Base-by-base conservation (phyloP, 2,329 filamentous ascomycete genomes). In the Colletotrichum liaoningense region DNA sequence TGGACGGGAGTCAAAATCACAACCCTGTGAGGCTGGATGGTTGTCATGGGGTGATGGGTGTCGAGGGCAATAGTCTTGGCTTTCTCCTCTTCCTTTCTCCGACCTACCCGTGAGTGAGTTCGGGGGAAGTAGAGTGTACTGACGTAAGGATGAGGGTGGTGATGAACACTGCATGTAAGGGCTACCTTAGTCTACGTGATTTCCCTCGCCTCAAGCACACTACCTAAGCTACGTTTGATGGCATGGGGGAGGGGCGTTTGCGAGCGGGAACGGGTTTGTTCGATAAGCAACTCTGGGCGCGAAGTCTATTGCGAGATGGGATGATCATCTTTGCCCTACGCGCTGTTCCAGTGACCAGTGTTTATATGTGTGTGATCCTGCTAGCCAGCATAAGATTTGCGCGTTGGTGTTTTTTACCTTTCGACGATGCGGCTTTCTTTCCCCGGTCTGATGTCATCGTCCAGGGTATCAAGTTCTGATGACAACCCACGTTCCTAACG, bases 271-370 rank as follows among this genome's bases (percentile, higher is more conserved):
- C 35, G 33, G 24, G 35, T 42, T 42, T 42, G n/a, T 12, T 28
- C 24, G 9, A 46, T 56, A 67, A 71, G 55, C 63, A 71, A 62
- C 46, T 46, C 63, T 56, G 42, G 63, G 63, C 56, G 22, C 33
- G 62, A 67, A 62, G 68, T 35, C 24, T 62, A 60, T 67, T 14
- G 33, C 33, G 56, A 60, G 68, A 56, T 71, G 65, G 68, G 67
- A 70, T 59, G 62, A 30, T 59, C 56, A 12, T 38, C 28, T 59
- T 28, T 59, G 56, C 56, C 56, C 30, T 35, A 38, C 42, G 42
- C 19, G 42, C 42, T 46, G 42, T 19, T 46, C 42, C 19, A 46
- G 42, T 35, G 56, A 26, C 11, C 19, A 11, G 19, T 58, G 54
- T 19, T 4, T 35, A 9, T 28, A 24, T 59, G 30, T 35, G 12